A percentile compares a stretch with the other conserved stretches of the same genome.
These are phyloP conservation scores for Dendrocalamus latiflorus DNA, from an alignment of 202 grass and related monocot genomes.

Conservation along the genomic window DNA sequence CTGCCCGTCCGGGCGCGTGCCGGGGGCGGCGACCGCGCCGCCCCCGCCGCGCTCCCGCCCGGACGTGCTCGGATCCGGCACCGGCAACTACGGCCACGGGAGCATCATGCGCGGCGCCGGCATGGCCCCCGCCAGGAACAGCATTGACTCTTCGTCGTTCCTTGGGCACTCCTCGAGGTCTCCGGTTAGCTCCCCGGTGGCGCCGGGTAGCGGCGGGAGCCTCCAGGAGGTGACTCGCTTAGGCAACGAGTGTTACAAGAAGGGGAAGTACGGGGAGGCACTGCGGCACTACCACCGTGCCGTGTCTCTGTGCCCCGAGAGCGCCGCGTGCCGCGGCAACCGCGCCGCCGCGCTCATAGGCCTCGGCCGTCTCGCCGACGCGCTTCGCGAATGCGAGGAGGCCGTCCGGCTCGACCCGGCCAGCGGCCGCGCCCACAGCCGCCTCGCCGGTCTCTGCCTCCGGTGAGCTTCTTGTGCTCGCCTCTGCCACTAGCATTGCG, in stretches of 20 bases:
- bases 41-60: slow-evolving; percentile 51
- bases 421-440: slow-evolving; percentile 62
- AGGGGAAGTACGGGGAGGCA: slow-evolving; percentile 50
- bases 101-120: slow-evolving; percentile 76
- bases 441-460: slow-evolving; percentile 56
- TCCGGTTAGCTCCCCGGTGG: slow-evolving; percentile 16
- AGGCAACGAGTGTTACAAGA: slow-evolving; percentile 84
- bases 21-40: background rate
- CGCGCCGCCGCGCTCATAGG: slow-evolving; percentile 69
- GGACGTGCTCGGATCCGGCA: slow-evolving; percentile 82
- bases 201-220: slow-evolving; percentile 7
- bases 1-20: slow-evolving; percentile 62
- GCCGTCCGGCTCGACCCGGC: slow-evolving; percentile 66
- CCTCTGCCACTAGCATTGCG: slow-evolving; percentile 16
- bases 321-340: slow-evolving; percentile 68
- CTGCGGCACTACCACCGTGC: slow-evolving; percentile 70
- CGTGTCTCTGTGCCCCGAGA: slow-evolving; percentile 60
- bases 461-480: slow-evolving; percentile 47
- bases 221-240: slow-evolving; percentile 67
- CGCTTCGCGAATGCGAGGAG: slow-evolving; percentile 71
- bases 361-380: slow-evolving; percentile 59
- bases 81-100: slow-evolving; percentile 82
- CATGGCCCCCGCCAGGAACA: slow-evolving; percentile 17
- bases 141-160: slow-evolving; percentile 41
- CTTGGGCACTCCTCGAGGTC: slow-evolving; percentile 25